These are phyloP conservation scores for Trametes cubensis DNA, from an alignment of 768 basidiomycete genomes.

Conservation along the genomic window DNA sequence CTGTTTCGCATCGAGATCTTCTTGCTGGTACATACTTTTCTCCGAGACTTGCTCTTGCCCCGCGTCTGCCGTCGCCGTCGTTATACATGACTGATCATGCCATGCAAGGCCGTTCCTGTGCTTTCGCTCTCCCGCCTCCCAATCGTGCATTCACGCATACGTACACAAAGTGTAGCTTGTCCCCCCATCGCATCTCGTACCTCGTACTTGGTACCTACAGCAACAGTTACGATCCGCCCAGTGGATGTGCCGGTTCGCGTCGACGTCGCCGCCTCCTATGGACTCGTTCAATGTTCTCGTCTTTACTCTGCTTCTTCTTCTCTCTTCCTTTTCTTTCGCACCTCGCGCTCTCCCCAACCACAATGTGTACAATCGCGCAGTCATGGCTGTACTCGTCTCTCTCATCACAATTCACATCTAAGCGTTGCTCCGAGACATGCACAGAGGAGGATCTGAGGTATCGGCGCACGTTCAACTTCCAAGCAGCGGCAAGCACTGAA, in stretches of 20 bases:
- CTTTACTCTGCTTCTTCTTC: background rate
- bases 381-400: constrained; percentile 17
- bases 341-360: background rate
- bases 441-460: background rate
- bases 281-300: background rate
- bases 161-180: constrained; percentile 2
- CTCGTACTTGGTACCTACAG: background rate
- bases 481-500: no score
- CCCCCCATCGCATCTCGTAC: background rate
- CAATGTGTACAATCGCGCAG: constrained; percentile 22
- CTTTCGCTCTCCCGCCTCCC: background rate
- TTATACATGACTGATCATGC: background rate
- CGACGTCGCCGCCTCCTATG: constrained; percentile 8
- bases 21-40: background rate
- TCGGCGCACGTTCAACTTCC: no score
- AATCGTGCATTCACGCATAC: background rate
- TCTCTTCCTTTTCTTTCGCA: background rate
- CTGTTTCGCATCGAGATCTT: background rate
- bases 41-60: no score
- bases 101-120: background rate
- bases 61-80: background rate
- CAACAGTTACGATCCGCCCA: background rate
- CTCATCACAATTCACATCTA: constrained; percentile 13
- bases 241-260: constrained; percentile 18
- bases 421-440: constrained; percentile 10